Conservation (phyloP, 1,139 yeast species). For the Suhomyces panamericanus region DNA sequence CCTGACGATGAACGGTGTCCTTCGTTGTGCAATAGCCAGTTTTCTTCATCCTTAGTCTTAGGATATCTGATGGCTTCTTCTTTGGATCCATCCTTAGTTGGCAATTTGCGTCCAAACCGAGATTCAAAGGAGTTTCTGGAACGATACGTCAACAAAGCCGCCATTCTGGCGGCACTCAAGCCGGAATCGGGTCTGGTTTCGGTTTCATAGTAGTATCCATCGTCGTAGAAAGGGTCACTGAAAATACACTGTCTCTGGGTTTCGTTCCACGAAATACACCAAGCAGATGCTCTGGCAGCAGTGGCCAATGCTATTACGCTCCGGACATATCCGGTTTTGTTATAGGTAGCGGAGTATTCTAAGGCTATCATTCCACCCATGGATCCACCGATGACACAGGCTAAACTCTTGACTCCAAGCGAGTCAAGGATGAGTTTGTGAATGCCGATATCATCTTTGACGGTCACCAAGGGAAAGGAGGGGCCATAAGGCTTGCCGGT, state of each 20-base stretch:
- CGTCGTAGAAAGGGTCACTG: conserved; percentile 89
- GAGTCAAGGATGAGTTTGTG: conserved; percentile 75
- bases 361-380: conserved; percentile 99
- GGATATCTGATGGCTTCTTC: conserved; percentile 33
- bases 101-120: conserved; percentile 80
- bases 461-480: conserved; percentile 88
- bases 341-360: conserved; percentile 74
- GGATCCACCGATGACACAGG: conserved; percentile 92
- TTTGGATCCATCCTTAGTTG: conserved; percentile 31
- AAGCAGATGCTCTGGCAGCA: conserved; percentile 91
- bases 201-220: conserved; percentile 74
- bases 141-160: conserved; percentile 89
- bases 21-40: conserved; percentile 47
- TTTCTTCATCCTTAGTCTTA: conserved; percentile 45
- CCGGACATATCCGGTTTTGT: conserved; percentile 68
- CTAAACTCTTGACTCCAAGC: conserved; percentile 71
- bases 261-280: conserved; percentile 99
- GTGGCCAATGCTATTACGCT: conserved; percentile 86
- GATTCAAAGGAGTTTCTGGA: conserved; percentile 89
- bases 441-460: conserved; percentile 85
- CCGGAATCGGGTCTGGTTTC: conserved; percentile 79
- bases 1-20: conserved; percentile 29
- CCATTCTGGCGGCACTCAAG: conserved; percentile 95
- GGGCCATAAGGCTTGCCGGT: conserved; percentile 87
- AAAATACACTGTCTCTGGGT: conserved; percentile 96